Conservation (phyloP, 805 yeast species). For the Citeromyces nyonsensis region DNA sequence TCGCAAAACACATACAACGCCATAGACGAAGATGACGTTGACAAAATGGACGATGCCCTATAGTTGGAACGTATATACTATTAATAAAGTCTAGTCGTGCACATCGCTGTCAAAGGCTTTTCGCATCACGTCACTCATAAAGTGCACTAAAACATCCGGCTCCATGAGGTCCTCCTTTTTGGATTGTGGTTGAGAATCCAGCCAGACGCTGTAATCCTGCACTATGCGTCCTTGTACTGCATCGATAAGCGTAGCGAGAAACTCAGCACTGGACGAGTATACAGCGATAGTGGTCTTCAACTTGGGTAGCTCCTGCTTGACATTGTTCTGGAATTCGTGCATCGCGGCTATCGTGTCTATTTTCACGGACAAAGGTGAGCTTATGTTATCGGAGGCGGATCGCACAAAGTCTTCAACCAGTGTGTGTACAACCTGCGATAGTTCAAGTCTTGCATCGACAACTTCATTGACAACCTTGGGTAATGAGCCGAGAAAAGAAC, state of each 20-base stretch:
- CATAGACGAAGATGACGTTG: constrained; percentile 47
- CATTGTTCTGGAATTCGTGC: constrained; percentile 37
- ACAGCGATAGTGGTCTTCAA: constrained; percentile 30
- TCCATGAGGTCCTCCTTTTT: constrained; percentile 31
- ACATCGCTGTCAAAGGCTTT: constrained; percentile 12
- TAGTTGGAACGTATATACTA: not conserved
- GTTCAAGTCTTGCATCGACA: constrained; percentile 62
- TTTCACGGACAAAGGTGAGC: constrained; percentile 14
- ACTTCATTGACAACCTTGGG: constrained; percentile 72
- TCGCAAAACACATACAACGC: constrained; percentile 82
- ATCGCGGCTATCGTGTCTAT: constrained; percentile 58
- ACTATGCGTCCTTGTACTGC: constrained; percentile 50
- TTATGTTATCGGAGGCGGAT: too few relatives aligned
- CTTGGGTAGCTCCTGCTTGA: constrained; percentile 41
- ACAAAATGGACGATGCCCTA: not conserved
- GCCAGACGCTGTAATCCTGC: constrained; percentile 29
- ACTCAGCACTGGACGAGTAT: constrained; percentile 41
- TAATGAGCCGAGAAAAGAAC: constrained; percentile 33
- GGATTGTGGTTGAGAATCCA: constrained; percentile 20
- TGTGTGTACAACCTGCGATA: constrained; percentile 9
- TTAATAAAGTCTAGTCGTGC: constrained; percentile 3
- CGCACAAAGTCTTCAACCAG: too few relatives aligned
- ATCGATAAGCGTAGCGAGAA: constrained; percentile 36
- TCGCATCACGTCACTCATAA: constrained; percentile 17
- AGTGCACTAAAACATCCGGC: constrained; percentile 35